These are phyloP conservation scores for Dimargaris xerosporica DNA, from an alignment of 192 early-diverging fungal species.

Conservation along the genomic window DNA sequence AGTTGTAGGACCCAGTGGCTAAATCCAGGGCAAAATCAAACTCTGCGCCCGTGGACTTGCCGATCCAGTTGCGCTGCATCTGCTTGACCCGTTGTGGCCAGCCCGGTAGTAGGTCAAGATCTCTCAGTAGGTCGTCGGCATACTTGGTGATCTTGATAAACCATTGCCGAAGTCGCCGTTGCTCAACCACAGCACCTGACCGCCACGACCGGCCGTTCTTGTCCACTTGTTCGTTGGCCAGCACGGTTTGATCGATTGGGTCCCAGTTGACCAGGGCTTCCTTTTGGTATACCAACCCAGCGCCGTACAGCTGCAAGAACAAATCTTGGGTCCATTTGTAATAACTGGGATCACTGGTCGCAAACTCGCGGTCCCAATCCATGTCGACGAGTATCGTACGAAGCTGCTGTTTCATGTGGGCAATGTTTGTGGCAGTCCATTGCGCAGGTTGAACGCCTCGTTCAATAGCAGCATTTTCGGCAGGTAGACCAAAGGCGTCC, in stretches of 20 bases:
- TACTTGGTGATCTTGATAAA: slow-evolving; percentile 78
- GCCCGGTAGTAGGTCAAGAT: slow-evolving; percentile 50
- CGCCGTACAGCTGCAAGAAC: slow-evolving; percentile 62
- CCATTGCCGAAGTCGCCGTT: slow-evolving; percentile 75
- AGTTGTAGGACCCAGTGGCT: not conserved
- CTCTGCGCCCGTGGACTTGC: slow-evolving; percentile 65
- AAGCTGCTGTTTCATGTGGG: slow-evolving; percentile 68
- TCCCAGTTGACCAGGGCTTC: slow-evolving; percentile 94
- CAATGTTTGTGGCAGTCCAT: slow-evolving; percentile 80
- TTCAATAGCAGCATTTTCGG: slow-evolving; percentile 92
- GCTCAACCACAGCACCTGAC: slow-evolving; percentile 84
- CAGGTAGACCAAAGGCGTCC: slow-evolving; percentile 97
- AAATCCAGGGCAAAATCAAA: slow-evolving; percentile 33
- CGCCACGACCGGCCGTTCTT: slow-evolving; percentile 73
- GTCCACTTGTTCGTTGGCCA: slow-evolving; percentile 95
- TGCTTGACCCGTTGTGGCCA: slow-evolving; percentile 85
- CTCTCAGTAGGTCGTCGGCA: slow-evolving; percentile 64
- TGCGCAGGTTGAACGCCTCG: slow-evolving; percentile 52
- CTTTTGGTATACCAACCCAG: slow-evolving; percentile 74
- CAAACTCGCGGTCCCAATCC: slow-evolving; percentile 84
- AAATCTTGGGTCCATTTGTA: slow-evolving; percentile 92
- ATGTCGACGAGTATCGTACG: slow-evolving; percentile 57
- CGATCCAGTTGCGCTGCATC: slow-evolving; percentile 90
- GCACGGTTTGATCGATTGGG: slow-evolving; percentile 84
- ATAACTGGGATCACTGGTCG: slow-evolving; percentile 74